Evolutionary conservation across 306 rosid genomes (phyloP), one percentile per base, ranked within the genome.

Genomic region (Dryas octopetala): DNA sequence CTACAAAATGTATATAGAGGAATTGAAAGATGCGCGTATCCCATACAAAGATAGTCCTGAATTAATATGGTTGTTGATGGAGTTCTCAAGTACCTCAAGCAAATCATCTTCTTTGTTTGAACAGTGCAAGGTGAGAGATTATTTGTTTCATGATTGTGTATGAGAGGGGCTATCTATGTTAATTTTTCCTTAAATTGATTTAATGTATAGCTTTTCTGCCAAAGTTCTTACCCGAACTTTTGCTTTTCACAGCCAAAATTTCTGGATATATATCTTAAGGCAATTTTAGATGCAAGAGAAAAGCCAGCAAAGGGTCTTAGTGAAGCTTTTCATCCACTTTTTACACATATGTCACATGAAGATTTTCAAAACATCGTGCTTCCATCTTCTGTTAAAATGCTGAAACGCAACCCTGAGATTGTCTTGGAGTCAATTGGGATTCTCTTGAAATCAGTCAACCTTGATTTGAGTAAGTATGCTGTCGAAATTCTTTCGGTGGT

Each of bases 381-480:
- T 73, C 97, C 97, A 0, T 90, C 96, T 26, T 81, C 97, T 80
- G 77, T 95, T 70, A 95, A 95, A 90, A 91, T 95, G 99, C 91
- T 95, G 71, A 95, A 95, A 79, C 92, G 99, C 61, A 95, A 92
- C 84, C 99, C 99, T 8, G 99, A 95, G 90, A 91, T 92, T 85
- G 91, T 89, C 78, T 83, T 95, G 90, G 99, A 95, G 80, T 88
- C 97, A 6, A 88, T 90, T 84, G 91, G 89, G 75, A 59, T 90
- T 83, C 90, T 92, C 80, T 84, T 91, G 86, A 81, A 84, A 70
- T 89, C 92, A 11, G 93, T 95, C 76, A 89, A 80, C 79, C 91
- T 95, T 82, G 99, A 95, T 79, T 78, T 90, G 85, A 95, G 99
- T 72, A 95, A 89, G 89, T 95, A 95, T 85, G 94, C 98, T 14